phyloP scores from a whole-genome alignment of 2,329 filamentous ascomycete genomes.

The Malbranchea cinnamomea region DNA sequence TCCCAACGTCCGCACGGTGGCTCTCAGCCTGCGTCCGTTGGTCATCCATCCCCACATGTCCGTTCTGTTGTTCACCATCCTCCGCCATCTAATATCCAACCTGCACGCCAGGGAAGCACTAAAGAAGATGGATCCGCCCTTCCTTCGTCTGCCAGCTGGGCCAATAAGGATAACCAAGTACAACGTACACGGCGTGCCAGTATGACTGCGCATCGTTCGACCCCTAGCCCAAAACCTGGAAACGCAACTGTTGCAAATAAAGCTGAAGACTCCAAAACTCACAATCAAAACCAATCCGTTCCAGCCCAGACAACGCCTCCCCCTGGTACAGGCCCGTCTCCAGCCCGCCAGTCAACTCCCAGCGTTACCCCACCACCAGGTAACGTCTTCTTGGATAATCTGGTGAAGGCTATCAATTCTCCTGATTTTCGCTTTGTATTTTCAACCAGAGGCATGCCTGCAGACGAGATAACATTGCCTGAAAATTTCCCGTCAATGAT shows the following conservation, averaged over 20 bases:
- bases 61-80: conserved; percentile 30
- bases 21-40: conserved; percentile 9
- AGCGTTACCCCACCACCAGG: conserved; percentile 13
- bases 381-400: conserved; percentile 21
- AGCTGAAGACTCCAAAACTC: conserved; percentile 20
- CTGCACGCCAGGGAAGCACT: conserved; percentile 61
- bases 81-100: conserved; percentile 37
- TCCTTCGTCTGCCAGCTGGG: conserved; percentile 89
- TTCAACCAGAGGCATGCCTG: conserved; percentile 29
- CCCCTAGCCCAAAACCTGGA: conserved; percentile 59
- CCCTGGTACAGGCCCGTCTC: too few species aligned
- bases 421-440: conserved; percentile 40
- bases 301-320: conserved; percentile 13
- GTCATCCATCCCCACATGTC: conserved; percentile 20
- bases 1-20: conserved; percentile 48
- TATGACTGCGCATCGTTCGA: conserved; percentile 64
- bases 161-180: conserved; percentile 50
- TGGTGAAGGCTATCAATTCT: conserved; percentile 34
- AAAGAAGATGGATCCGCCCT: conserved; percentile 65
- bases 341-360: too few species aligned
- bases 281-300: conserved; percentile 19
- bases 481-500: conserved; percentile 61
- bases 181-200: conserved; percentile 54
- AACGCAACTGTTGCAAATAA: conserved; percentile 29
- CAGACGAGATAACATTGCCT: conserved; percentile 37